Evolutionary conservation across 2,329 filamentous ascomycete species (phyloP), one percentile per base, ranked within the genome.

Genomic region (Ophiostoma sp.): DNA sequence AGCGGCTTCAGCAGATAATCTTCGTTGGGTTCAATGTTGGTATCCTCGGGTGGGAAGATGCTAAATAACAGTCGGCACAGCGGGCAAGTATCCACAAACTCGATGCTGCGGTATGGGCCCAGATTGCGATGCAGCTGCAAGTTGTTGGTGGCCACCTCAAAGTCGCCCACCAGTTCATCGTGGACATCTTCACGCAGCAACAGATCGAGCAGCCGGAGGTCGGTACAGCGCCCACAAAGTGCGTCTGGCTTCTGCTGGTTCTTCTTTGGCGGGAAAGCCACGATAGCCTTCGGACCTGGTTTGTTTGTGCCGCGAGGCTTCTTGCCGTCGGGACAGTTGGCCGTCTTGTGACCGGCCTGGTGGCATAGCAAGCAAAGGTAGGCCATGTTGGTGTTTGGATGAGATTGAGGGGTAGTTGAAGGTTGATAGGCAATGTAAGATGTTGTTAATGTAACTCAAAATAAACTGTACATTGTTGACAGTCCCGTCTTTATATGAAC

Each of bases 31-130:
- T 71, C 59, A 25, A 45, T 48, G 31, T 68, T 48, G 22, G 48
- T 19, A 25, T 68, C 61, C 9, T 57, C 50, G 2, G 33, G 61
- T 25, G 71, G 71, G 36, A 72, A 72, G 36, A 72, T 57, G 61
- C 42, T 39, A 12, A 72, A 72, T 63, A 72, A 50, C 61, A 72
- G 71, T n/a, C 71, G 71, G 50, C 71, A 72, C 3, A 72, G 63
- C 25, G 71, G 63, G 25, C 71, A 72, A 15, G 36, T 68, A 9
- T 72, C 71, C 48, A 69, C 50, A 3, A 72, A n/a, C 31, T 45
- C 71, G 15, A 72, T 59, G 45, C 25, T 45, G 48, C 50, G 22
- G 50, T 59, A 72, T 0, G 48, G 22, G 8, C 71, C 71, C 17
- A 72, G 61, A 6, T 36, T 42, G 48, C 71, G 71, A 17, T 59